These are phyloP conservation scores for Saururus chinensis DNA, from an alignment of 164 flowering plant genomes.

Conservation along the genomic window DNA sequence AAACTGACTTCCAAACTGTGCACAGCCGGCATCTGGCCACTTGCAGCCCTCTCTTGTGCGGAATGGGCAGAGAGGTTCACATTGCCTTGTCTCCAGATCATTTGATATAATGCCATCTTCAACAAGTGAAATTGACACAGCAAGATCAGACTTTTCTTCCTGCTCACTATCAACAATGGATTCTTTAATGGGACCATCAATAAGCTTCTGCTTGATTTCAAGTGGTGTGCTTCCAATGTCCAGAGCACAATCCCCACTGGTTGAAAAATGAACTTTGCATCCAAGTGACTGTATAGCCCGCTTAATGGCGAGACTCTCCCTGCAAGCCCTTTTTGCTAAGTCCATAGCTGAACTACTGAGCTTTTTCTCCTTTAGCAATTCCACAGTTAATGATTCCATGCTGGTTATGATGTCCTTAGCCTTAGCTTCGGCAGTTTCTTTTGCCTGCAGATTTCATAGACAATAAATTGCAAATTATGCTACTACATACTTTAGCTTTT, in stretches of 20 bases:
- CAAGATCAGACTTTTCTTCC: constrained; percentile 54
- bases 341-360: constrained; percentile 50
- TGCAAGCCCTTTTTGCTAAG: constrained; percentile 53
- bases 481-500: neutral
- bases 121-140: constrained; percentile 43
- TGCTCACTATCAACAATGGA: constrained; percentile 20
- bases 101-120: constrained; percentile 28
- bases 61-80: constrained; percentile 72
- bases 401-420: constrained; percentile 36
- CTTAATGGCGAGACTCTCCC: constrained; percentile 69
- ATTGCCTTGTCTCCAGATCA: constrained; percentile 36
- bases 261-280: constrained; percentile 70
- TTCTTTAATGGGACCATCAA: constrained; percentile 24
- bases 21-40: constrained; percentile 96
- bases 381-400: constrained; percentile 50
- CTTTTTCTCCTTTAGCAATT: constrained; percentile 57
- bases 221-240: constrained; percentile 40
- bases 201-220: constrained; percentile 20
- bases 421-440: constrained; percentile 69
- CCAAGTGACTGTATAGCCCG: constrained; percentile 84
- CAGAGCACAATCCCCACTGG: constrained; percentile 52
- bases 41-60: constrained; percentile 70
- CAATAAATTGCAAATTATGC: neutral
- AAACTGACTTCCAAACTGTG: constrained; percentile 84
- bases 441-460: constrained; percentile 46